Evolutionary conservation across 306 rosid species (phyloP).

Genomic region (Alnus glutinosa): DNA sequence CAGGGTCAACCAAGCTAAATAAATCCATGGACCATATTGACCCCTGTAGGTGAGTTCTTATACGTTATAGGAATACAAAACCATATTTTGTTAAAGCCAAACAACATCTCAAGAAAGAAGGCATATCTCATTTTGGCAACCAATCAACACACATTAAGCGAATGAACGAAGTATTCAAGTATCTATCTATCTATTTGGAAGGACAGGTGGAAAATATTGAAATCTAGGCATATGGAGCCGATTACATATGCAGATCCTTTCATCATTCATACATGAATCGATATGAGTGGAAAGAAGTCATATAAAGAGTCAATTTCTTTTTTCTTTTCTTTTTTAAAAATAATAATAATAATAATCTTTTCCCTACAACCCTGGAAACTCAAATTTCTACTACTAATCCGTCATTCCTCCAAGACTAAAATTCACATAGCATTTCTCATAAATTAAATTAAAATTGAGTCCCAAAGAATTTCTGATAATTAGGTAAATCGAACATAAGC

Average conservation of each 20-base stretch:
- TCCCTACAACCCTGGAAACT: not conserved
- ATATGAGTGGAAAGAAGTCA: not conserved
- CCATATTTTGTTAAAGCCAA: not conserved
- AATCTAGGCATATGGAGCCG: not conserved
- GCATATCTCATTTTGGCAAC: not conserved
- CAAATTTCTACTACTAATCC: not conserved
- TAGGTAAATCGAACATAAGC: not conserved
- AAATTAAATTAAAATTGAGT: not conserved
- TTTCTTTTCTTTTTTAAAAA: too few species aligned
- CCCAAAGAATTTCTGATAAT: not conserved
- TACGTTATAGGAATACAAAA: not conserved
- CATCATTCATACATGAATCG: not conserved
- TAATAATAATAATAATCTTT: not conserved
- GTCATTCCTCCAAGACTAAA: not conserved
- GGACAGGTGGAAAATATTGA: not conserved
- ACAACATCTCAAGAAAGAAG: not conserved
- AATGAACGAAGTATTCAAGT: not conserved
- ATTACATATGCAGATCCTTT: not conserved
- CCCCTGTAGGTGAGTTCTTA: not conserved
- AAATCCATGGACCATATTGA: not conserved
- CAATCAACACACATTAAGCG: not conserved
- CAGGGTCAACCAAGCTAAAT: not conserved
- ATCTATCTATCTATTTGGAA: not conserved
- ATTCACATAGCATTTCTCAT: not conserved
- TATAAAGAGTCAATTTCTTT: too few species aligned